Evolutionary conservation across 257 asterid genomes (phyloP).

Genomic region (Petunia axillaris): DNA sequence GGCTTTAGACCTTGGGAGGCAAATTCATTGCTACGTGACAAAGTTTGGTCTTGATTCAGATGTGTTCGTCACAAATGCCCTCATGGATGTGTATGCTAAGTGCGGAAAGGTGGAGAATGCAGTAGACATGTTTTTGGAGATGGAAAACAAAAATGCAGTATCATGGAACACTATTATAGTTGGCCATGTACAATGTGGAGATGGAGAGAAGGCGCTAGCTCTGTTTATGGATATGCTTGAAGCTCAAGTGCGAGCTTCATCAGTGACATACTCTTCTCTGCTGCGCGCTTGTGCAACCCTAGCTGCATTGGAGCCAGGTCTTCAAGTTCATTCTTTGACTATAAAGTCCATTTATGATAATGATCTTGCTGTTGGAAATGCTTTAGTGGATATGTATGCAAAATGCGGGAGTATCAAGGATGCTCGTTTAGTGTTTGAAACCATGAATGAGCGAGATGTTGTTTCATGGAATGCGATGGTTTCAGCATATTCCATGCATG

Average conservation of each 20-base stretch:
- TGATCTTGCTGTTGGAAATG: constrained; percentile 77
- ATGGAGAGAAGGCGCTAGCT: constrained; percentile 66
- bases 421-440: constrained; percentile 72
- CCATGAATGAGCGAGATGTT: constrained; percentile 52
- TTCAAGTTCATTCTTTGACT: constrained; percentile 67
- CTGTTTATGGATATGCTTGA: constrained; percentile 64
- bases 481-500: constrained; percentile 93
- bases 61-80: constrained; percentile 75
- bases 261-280: constrained; percentile 80
- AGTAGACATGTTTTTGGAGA: constrained; percentile 55
- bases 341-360: constrained; percentile 62
- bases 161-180: constrained; percentile 95
- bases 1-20: constrained; percentile 64
- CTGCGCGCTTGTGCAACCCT: constrained; percentile 84
- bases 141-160: constrained; percentile 62
- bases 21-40: constrained; percentile 63
- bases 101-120: constrained; percentile 71
- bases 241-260: constrained; percentile 62
- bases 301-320: constrained; percentile 82
- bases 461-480: constrained; percentile 89
- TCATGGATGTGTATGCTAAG: constrained; percentile 91
- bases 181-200: constrained; percentile 74
- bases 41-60: constrained; percentile 70
- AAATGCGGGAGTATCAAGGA: constrained; percentile 81
- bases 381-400: constrained; percentile 88